Percentiles rank a stretch among this genome's conserved stretches.
phyloP scores from a whole-genome alignment of 2,329 filamentous ascomycete species.

The Knufia petricola region DNA sequence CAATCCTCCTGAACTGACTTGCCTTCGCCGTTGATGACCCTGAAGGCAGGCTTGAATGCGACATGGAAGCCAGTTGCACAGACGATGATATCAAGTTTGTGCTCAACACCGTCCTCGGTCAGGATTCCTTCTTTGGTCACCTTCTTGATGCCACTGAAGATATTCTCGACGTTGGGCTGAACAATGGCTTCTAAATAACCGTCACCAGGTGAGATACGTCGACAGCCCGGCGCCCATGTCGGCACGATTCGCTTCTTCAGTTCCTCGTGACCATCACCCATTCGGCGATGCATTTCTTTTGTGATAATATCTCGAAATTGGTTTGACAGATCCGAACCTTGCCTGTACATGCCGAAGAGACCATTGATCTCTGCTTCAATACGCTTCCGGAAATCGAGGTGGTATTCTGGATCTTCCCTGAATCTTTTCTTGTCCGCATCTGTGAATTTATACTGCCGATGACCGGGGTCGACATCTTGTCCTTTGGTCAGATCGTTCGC shows the following conservation, averaged over 20 bases:
- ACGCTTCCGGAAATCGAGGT: constrained; percentile 35
- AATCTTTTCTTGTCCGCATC: constrained; percentile 26
- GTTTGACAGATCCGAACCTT: constrained; percentile 34
- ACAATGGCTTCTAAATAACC: constrained; percentile 43
- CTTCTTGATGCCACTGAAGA: constrained; percentile 31
- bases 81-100: constrained; percentile 33
- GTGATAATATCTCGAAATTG: constrained; percentile 24
- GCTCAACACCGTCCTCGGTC: constrained; percentile 29
- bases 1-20: constrained; percentile 24
- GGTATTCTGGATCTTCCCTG: constrained; percentile 32
- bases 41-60: constrained; percentile 14
- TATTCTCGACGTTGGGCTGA: constrained; percentile 27
- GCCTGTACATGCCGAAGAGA: constrained; percentile 35
- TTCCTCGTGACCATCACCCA: constrained; percentile 34
- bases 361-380: constrained; percentile 38
- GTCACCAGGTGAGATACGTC: constrained; percentile 43
- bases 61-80: constrained; percentile 37
- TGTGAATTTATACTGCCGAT: constrained; percentile 13
- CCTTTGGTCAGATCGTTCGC: constrained; percentile 10
- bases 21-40: constrained; percentile 25
- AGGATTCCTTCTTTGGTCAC: constrained; percentile 33
- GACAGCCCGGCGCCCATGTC: constrained; percentile 35
- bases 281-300: constrained; percentile 17
- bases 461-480: constrained; percentile 7
- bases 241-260: constrained; percentile 35